These are phyloP conservation scores for Lantana camara DNA, from an alignment of 257 asterid species.

Conservation along the genomic window DNA sequence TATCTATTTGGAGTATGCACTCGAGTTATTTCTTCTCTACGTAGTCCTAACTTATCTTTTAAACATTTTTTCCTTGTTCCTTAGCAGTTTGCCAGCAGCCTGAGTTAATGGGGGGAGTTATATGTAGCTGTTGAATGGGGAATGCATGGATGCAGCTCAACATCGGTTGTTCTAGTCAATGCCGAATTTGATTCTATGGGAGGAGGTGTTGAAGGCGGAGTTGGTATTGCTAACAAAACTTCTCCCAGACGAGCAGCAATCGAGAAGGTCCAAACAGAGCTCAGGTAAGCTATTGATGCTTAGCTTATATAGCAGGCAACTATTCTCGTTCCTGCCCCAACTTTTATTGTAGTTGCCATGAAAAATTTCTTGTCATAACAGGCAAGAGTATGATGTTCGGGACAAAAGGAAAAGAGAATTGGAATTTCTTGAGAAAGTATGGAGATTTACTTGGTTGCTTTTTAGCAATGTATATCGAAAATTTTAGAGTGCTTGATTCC, in stretches of 20 bases:
- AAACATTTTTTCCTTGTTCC: conserved; percentile 4
- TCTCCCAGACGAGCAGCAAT: conserved; percentile 65
- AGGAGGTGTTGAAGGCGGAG: conserved; percentile 84
- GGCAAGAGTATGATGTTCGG: conserved; percentile 80
- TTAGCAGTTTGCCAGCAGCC: conserved; percentile 23
- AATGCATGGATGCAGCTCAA: conserved; percentile 80
- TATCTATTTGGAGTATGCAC: no score
- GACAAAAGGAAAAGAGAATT: conserved; percentile 76
- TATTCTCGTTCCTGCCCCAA: no score
- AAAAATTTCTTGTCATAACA: conserved; percentile 34
- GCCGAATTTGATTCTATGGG: conserved; percentile 96
- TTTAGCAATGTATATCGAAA: conserved; percentile 16
- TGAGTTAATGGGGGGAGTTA: conserved; percentile 30
- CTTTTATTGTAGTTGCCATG: no score
- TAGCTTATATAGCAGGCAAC: conserved; percentile 23
- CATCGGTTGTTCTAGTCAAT: conserved; percentile 70
- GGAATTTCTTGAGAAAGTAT: conserved; percentile 87
- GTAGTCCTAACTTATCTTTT: conserved; percentile 8
- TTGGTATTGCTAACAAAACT: conserved; percentile 61
- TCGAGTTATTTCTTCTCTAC: conserved; percentile 1
- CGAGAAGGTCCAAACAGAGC: conserved; percentile 78
- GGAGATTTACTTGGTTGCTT: conserved; percentile 38
- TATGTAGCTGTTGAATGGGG: conserved; percentile 44
- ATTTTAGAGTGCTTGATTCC: conserved; percentile 29
- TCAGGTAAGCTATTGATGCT: conserved; percentile 59